Evolutionary conservation across 768 basidiomycete species (phyloP), one percentile per base, ranked within the genome.

Genomic region (Strobilomyces dryophilus): DNA sequence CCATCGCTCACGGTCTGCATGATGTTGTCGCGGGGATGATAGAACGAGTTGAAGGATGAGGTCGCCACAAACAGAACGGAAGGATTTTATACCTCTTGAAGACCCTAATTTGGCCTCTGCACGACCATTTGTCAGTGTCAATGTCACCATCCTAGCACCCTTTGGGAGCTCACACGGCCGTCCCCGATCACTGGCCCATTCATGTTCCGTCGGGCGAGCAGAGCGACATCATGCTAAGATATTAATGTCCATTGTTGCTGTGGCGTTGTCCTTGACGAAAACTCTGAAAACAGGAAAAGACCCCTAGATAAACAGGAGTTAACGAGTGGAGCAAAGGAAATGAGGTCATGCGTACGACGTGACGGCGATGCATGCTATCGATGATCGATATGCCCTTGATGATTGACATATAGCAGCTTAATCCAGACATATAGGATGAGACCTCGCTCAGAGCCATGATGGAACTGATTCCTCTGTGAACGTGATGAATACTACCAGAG

Each of bases 1-100:
- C 24, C 24, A 24, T 24, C 24, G 4, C 24, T 24, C 24, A 24
- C 24, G 27, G 53, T 58, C 47, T 63, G 61, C 61, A 63, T 24
- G 24, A 4, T 62, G 44, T 12, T 54, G 2, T 44, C 1, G 10
- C 27, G 32, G 43, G 29, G 34, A 15, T 54, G 35, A 51, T 57
- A 48, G 34, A 35, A 12, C 12, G 37, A 32, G 41, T 36, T 52
- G 34, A 47, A 18, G 35, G 3, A 47, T 18, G 32, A 24, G 40
- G 11, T 8, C 3, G 2, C 29, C 12, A 3, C 14, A 2, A 14
- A 26, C 2, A 11, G 1, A 26, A 5, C 8, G 18, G 6, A 2
- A 31, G 31, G 11, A 1, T 29, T 56, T 50, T 56, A 60, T 56
- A 47, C 42, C 34, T 39, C 40, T 27, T 15, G 27, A 11, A 46